phyloP scores from a whole-genome alignment of 2,329 filamentous ascomycete genomes.

The Scytalidium sp. region DNA sequence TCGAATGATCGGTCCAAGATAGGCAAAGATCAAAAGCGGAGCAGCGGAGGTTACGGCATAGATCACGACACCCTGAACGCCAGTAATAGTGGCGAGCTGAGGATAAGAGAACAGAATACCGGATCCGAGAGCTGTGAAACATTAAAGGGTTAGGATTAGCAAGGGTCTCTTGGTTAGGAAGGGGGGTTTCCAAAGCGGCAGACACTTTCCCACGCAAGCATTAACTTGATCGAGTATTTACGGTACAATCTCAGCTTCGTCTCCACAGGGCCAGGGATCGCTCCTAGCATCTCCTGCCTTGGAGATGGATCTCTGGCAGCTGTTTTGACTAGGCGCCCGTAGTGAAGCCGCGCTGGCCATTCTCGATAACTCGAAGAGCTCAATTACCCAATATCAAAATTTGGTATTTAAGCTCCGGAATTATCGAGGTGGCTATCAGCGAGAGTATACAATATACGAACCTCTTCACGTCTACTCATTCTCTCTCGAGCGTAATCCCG shows the following conservation, averaged over 20 bases:
- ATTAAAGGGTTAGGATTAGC: slow-evolving; percentile 38
- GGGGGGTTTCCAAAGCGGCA: slow-evolving; percentile 66
- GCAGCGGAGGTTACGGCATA: slow-evolving; percentile 72
- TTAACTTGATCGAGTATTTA: slow-evolving; percentile 98
- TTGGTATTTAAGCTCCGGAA: background rate
- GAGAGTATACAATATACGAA: slow-evolving; percentile 28
- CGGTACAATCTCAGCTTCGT: slow-evolving; percentile 94
- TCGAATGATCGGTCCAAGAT: slow-evolving; percentile 73
- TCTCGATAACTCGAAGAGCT: slow-evolving; percentile 1
- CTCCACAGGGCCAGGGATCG: slow-evolving; percentile 21
- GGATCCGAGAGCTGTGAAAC: slow-evolving; percentile 68
- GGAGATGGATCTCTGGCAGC: slow-evolving; percentile 50
- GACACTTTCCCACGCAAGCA: slow-evolving; percentile 98
- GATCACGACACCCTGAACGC: slow-evolving; percentile 73
- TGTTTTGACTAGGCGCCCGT: slow-evolving; percentile 72
- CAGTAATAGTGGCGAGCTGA: slow-evolving; percentile 73
- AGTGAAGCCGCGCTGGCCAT: slow-evolving; percentile 60
- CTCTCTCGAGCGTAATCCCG: slow-evolving; percentile 13
- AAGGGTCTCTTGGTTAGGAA: slow-evolving; percentile 23
- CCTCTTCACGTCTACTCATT: slow-evolving; percentile 29
- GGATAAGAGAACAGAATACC: slow-evolving; percentile 83
- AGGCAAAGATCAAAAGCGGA: slow-evolving; percentile 72
- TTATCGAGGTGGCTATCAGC: background rate
- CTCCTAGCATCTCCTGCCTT: slow-evolving; percentile 11
- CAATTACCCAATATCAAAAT: background rate